Evolutionary conservation across 495 filamentous ascomycete species (phyloP), one percentile per base, ranked within the genome.

Genomic region (Neurospora sp.): DNA sequence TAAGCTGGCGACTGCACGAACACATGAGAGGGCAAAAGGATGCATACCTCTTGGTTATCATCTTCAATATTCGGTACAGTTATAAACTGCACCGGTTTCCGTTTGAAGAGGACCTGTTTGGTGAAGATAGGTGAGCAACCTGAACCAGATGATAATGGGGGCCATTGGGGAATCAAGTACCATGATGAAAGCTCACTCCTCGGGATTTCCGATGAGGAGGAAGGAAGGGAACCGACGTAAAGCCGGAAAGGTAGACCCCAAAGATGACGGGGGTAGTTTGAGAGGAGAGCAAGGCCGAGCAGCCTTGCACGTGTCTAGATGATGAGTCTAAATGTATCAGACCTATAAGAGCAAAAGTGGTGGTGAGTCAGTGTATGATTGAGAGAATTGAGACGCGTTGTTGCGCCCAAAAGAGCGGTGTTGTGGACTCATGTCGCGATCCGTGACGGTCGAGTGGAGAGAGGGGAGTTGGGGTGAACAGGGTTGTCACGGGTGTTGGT

Each of bases 11-110:
- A 73, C 74, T 76, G 74, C 53, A 37, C 27, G 5, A 37, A 66
- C 6, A 70, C 10, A 14, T 3, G 12, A 3, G 16, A 20, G 42
- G 38, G 5, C 1, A 46, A 35, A 38, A 40, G 42, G 48, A 22
- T 40, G 75, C 86, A 75, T 86, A 93, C 93, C 87, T 97, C 93
- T 69, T 88, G 86, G 75, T 90, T 89, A 70, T 96, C 91, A 88
- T 94, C 90, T 71, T 93, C 87, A 74, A 95, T 89, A 71, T 88
- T 83, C 1, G 93, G 92, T 72, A 85, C 85, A 70, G 90, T 85
- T 71, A 95, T 83, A 79, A 92, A 91, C 84, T 94, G 91, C 76
- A 99, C 94, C 71, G 94, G 94, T 82, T 98, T 99, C 76, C 95
- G 90, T 84, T 98, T 98, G 83, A 93, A 97, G 72, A 96, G 88